Evolutionary conservation across 768 basidiomycete genomes (phyloP).

Genomic region (Calocera cornea): DNA sequence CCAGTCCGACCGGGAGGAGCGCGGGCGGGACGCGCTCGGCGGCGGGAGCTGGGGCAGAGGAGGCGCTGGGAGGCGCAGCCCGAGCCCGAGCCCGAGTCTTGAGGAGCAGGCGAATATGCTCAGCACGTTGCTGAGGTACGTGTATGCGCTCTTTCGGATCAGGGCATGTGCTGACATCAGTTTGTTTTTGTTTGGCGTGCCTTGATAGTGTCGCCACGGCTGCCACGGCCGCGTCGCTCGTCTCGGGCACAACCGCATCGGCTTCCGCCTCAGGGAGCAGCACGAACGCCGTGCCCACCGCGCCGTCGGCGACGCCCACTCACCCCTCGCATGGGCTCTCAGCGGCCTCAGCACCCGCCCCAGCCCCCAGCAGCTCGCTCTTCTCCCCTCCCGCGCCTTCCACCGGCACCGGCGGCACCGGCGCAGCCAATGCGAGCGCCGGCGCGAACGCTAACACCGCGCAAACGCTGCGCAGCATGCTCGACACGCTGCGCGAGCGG

Average conservation of each 20-base stretch:
- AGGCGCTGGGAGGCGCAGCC: not conserved
- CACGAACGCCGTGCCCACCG: slow-evolving; percentile 10
- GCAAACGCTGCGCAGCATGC: not conserved
- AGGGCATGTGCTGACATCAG: slow-evolving; percentile 1
- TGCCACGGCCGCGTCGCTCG: slow-evolving; percentile 73
- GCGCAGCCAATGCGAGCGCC: slow-evolving; percentile 16
- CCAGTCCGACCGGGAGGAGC: not conserved
- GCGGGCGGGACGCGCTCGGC: not conserved
- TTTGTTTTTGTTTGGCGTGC: too few species aligned
- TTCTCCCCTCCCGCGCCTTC: slow-evolving; percentile 21
- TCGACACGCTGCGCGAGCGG: not conserved
- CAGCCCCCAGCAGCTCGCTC: slow-evolving; percentile 21
- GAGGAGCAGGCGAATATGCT: slow-evolving; percentile 27
- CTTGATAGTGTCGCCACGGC: slow-evolving; percentile 79
- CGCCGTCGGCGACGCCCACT: slow-evolving; percentile 14
- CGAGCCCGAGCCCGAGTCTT: not conserved
- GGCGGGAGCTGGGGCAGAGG: not conserved
- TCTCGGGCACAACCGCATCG: slow-evolving; percentile 58
- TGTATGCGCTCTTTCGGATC: slow-evolving; percentile 8
- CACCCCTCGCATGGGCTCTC: slow-evolving; percentile 36
- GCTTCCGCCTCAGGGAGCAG: slow-evolving; percentile 28
- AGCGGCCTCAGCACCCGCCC: slow-evolving; percentile 18
- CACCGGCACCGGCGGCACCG: slow-evolving; percentile 7
- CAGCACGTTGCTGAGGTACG: slow-evolving; percentile 67
- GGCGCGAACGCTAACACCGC: slow-evolving; percentile 14